These are phyloP conservation scores for Aristolochia californica DNA, from an alignment of 164 flowering plant species.

Conservation along the genomic window DNA sequence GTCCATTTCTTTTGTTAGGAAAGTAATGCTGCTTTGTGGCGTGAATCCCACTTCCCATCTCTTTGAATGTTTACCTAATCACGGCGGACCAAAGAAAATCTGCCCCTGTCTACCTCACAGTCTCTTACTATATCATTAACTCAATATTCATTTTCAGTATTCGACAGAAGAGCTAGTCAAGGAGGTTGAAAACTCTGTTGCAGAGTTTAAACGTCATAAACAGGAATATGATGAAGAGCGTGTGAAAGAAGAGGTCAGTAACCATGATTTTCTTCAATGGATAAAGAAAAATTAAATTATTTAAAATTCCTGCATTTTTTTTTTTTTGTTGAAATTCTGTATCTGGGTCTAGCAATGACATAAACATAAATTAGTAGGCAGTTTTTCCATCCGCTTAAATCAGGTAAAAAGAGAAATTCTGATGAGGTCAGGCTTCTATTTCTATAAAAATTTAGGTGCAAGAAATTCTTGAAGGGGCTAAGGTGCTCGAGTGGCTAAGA, in stretches of 20 bases:
- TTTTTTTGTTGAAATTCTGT: no score
- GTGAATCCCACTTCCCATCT: no score
- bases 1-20: no score
- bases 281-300: no score
- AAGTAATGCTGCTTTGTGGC: no score
- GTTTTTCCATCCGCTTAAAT: background rate
- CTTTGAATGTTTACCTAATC: no score
- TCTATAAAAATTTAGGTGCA: slow-evolving; percentile 49
- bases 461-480: slow-evolving; percentile 81
- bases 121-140: no score
- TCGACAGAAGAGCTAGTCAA: slow-evolving; percentile 71
- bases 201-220: slow-evolving; percentile 59
- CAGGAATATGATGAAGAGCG: slow-evolving; percentile 52
- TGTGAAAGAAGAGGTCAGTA: slow-evolving; percentile 30
- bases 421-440: background rate
- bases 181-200: slow-evolving; percentile 79
- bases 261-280: background rate
- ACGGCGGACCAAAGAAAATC: background rate
- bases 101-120: no score
- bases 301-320: no score
- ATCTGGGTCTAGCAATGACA: background rate
- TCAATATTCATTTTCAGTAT: slow-evolving; percentile 32
- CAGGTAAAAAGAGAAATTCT: background rate
- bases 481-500: slow-evolving; percentile 90
- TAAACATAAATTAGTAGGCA: background rate